Evolutionary conservation across 208 protist species (phyloP).

Genomic region (Wallacemonas rigidus): DNA sequence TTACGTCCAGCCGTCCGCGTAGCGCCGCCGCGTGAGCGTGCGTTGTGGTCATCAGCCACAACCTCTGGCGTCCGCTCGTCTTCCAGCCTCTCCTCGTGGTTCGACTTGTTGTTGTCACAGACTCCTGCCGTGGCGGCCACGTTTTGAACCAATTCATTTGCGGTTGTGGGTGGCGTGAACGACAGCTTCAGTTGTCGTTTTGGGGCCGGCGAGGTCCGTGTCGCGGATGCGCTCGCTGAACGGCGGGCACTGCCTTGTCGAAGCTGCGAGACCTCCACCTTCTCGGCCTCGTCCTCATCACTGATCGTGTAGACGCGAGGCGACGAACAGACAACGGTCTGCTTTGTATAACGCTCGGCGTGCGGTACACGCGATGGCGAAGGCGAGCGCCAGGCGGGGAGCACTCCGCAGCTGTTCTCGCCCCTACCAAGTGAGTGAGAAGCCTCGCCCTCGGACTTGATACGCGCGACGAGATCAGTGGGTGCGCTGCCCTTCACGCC

Average conservation of each 20-base stretch:
- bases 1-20: too few species aligned
- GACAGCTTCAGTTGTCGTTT: conserved; percentile 14
- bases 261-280: conserved; percentile 19
- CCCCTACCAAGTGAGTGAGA: conserved; percentile 1
- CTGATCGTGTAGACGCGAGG: conserved; percentile 20
- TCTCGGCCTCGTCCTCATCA: conserved; percentile 22
- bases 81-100: too few species aligned
- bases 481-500: not conserved
- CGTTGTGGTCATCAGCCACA: too few species aligned
- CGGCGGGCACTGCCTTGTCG: not conserved
- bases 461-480: conserved; percentile 7
- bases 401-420: conserved; percentile 4
- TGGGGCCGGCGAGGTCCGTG: conserved; percentile 12
- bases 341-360: not conserved
- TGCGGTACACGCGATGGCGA: not conserved
- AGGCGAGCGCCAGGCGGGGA: conserved; percentile 11
- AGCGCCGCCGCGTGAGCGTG: too few species aligned
- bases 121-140: too few species aligned
- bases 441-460: not conserved
- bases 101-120: too few species aligned
- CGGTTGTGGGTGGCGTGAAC: not conserved
- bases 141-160: too few species aligned
- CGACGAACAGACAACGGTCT: not conserved
- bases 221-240: not conserved
- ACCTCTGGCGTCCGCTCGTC: too few species aligned